These are phyloP conservation scores for Austroboletus eburneus DNA, from an alignment of 768 basidiomycete species.

Conservation along the genomic window DNA sequence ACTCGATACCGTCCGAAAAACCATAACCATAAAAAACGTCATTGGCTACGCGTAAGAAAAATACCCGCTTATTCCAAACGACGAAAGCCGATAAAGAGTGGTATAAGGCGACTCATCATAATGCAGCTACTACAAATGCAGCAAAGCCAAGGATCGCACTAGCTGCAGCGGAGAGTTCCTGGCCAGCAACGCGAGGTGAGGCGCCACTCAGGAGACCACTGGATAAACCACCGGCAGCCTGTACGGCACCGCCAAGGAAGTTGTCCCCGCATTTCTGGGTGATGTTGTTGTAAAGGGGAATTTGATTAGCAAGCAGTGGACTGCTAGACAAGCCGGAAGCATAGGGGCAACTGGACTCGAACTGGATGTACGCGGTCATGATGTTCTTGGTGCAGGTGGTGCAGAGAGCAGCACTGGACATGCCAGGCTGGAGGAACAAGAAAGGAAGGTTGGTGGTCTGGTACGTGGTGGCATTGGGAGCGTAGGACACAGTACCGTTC, in stretches of 20 bases:
- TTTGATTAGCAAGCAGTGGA: slow-evolving; percentile 62
- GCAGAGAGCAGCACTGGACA: slow-evolving; percentile 60
- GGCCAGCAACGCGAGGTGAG: slow-evolving; percentile 22
- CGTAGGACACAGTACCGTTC: slow-evolving; percentile 27
- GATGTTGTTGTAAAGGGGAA: slow-evolving; percentile 59
- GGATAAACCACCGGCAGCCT: slow-evolving; percentile 63
- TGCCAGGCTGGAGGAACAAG: slow-evolving; percentile 64
- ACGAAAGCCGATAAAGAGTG: slow-evolving; percentile 15
- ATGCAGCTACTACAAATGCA: slow-evolving; percentile 29
- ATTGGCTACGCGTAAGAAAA: slow-evolving; percentile 11
- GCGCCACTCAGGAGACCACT: slow-evolving; percentile 31
- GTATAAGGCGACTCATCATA: slow-evolving; percentile 23
- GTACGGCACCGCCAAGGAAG: slow-evolving; percentile 66
- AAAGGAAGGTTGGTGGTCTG: slow-evolving; percentile 64
- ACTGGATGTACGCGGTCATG: slow-evolving; percentile 72
- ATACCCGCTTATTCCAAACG: slow-evolving; percentile 18
- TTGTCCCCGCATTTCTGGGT: slow-evolving; percentile 58
- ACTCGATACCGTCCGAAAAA: slow-evolving; percentile 4
- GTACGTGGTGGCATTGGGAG: slow-evolving; percentile 56
- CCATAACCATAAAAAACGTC: slow-evolving; percentile 9
- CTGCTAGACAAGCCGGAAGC: slow-evolving; percentile 68
- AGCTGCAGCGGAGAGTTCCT: slow-evolving; percentile 27
- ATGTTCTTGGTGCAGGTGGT: slow-evolving; percentile 75
- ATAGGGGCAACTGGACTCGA: slow-evolving; percentile 68
- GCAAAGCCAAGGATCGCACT: slow-evolving; percentile 32